Conservation (phyloP, 768 basidiomycete species). For the Serendipita sp. region DNA sequence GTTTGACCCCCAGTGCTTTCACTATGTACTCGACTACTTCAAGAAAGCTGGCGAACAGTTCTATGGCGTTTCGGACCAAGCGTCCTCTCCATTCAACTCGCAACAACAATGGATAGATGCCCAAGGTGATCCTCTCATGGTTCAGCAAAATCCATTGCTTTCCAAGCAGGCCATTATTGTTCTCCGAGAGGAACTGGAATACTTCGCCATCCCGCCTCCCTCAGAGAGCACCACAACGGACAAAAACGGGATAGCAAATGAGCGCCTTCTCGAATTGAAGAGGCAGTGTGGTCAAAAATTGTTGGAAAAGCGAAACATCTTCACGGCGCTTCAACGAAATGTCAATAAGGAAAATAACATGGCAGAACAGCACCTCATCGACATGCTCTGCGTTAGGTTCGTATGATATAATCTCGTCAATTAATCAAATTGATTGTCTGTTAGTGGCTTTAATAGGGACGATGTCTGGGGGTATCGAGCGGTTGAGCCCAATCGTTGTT, state of each 20-base stretch:
- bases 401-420: constrained; percentile 16
- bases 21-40: constrained; percentile 88
- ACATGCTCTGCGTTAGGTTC: constrained; percentile 99
- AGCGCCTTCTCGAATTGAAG: constrained; percentile 63
- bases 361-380: constrained; percentile 97
- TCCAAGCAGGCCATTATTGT: constrained; percentile 98
- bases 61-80: constrained; percentile 59
- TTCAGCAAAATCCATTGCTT: constrained; percentile 75
- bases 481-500: constrained; percentile 87
- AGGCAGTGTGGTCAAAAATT: constrained; percentile 73
- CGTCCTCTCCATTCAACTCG: constrained; percentile 56
- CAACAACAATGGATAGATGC: constrained; percentile 68
- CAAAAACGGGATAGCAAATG: constrained; percentile 65
- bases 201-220: constrained; percentile 86
- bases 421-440: neutral
- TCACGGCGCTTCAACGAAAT: constrained; percentile 94
- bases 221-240: constrained; percentile 47
- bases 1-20: constrained; percentile 97
- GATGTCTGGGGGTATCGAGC: constrained; percentile 98
- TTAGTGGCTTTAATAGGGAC: constrained; percentile 89
- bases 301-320: constrained; percentile 81
- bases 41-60: constrained; percentile 73
- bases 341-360: constrained; percentile 99
- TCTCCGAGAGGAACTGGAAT: constrained; percentile 92
- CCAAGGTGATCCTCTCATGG: neutral